phyloP scores from a whole-genome alignment of 1,284 basidiomycete genomes.

The Leccinum subrobustum region DNA sequence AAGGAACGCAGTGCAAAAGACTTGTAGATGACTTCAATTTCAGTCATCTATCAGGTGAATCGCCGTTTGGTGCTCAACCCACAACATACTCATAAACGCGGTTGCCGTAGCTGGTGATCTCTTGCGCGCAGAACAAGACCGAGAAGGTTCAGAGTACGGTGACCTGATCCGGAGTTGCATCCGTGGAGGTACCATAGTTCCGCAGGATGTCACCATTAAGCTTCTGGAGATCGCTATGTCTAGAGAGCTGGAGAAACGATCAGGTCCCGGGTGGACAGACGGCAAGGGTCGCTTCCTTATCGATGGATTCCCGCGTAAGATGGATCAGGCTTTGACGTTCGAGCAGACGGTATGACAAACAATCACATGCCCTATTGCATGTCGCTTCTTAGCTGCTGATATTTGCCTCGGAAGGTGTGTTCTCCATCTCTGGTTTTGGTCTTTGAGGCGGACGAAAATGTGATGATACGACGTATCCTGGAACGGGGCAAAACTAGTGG shows the following conservation, averaged over 20 bases:
- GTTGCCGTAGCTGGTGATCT: slow-evolving; percentile 83
- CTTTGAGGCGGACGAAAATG: slow-evolving; percentile 82
- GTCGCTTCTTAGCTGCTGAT: background rate
- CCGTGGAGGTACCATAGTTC: slow-evolving; percentile 92
- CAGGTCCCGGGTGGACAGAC: slow-evolving; percentile 63
- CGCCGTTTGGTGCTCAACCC: background rate
- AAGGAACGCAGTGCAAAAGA: slow-evolving; percentile 92
- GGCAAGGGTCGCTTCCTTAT: slow-evolving; percentile 89
- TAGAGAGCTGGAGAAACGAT: slow-evolving; percentile 51
- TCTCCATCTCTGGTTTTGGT: slow-evolving; percentile 80
- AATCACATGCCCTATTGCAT: background rate
- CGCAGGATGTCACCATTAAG: slow-evolving; percentile 96
- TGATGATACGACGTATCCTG: slow-evolving; percentile 85
- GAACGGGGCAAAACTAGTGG: slow-evolving; percentile 94
- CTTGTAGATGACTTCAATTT: slow-evolving; percentile 92
- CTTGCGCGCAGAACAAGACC: slow-evolving; percentile 89
- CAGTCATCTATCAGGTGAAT: slow-evolving; percentile 88
- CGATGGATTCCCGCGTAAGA: slow-evolving; percentile 92
- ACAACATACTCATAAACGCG: slow-evolving; percentile 3
- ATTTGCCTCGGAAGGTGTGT: slow-evolving; percentile 57
- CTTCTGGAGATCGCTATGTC: slow-evolving; percentile 93
- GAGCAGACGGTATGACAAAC: slow-evolving; percentile 74
- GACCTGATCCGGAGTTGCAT: slow-evolving; percentile 89
- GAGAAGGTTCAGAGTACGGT: slow-evolving; percentile 85
- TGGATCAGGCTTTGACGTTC: slow-evolving; percentile 96